Evolutionary conservation across 2,329 filamentous ascomycete genomes (phyloP).

Genomic region (Anthostomella pinea): DNA sequence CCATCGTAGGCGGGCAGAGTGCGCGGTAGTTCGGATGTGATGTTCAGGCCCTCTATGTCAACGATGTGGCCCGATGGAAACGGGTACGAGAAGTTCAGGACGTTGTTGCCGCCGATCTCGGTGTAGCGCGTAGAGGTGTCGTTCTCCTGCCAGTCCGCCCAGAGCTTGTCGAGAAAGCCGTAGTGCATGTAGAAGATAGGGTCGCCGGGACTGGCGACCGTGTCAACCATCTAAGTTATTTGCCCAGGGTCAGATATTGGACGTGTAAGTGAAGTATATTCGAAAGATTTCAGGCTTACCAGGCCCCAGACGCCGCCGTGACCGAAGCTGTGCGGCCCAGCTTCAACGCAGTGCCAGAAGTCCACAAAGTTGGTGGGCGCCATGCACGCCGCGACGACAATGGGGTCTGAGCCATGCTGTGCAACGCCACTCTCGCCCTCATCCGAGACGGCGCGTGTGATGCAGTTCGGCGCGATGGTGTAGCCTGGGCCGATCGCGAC

Average conservation of each 20-base stretch:
- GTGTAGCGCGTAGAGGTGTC: slow-evolving; percentile 14
- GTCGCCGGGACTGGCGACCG: slow-evolving; percentile 16
- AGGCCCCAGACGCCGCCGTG: slow-evolving; percentile 16
- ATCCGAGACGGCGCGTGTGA: slow-evolving; percentile 20
- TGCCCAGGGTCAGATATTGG: no score
- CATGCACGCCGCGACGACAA: slow-evolving; percentile 12
- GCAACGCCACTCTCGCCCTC: slow-evolving; percentile 2
- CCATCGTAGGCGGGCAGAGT: no score
- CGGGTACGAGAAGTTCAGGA: no score
- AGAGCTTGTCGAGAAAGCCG: slow-evolving; percentile 18
- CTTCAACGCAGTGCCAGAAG: slow-evolving; percentile 13
- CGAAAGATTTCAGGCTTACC: no score
- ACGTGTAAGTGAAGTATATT: no score
- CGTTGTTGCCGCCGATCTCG: slow-evolving; percentile 18
- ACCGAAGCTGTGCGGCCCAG: slow-evolving; percentile 13
- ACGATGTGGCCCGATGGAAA: no score
- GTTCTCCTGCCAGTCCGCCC: slow-evolving; percentile 21
- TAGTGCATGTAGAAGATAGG: slow-evolving; percentile 23
- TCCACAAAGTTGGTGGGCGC: slow-evolving; percentile 5
- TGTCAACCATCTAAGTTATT: slow-evolving; percentile 15
- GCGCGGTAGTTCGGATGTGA: no score
- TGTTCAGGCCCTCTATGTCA: no score
- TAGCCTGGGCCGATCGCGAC: slow-evolving; percentile 17
- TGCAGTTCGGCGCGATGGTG: slow-evolving; percentile 20
- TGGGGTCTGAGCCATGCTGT: no score